phyloP scores from a whole-genome alignment of 2,329 filamentous ascomycete species.

The Fusarium sp. region DNA sequence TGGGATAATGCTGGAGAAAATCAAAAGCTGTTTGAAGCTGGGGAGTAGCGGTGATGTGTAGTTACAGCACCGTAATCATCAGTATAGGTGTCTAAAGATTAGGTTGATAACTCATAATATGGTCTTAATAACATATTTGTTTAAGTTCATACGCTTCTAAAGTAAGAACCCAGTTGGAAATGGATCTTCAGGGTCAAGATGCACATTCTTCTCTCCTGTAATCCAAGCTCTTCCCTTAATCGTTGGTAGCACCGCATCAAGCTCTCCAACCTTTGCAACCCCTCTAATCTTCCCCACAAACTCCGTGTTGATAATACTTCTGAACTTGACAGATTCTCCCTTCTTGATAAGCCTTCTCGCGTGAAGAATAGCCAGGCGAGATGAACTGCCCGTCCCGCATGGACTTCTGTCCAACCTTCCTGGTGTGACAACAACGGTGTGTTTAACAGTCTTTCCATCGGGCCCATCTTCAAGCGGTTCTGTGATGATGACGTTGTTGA shows the following conservation, averaged over 20 bases:
- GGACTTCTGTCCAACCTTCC: constrained; percentile 23
- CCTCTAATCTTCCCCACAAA: constrained; percentile 22
- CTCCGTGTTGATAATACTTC: constrained; percentile 23
- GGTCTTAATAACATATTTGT: background rate
- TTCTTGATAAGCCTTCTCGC: background rate
- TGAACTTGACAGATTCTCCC: constrained; percentile 17
- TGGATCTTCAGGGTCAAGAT: constrained; percentile 25
- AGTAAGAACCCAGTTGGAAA: constrained; percentile 4
- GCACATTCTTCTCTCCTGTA: constrained; percentile 23
- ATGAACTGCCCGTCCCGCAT: constrained; percentile 17
- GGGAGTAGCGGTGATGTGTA: no score
- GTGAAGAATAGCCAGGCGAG: constrained; percentile 13
- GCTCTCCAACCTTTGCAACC: constrained; percentile 1
- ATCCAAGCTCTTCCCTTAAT: constrained; percentile 23
- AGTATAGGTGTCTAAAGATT: no score
- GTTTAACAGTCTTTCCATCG: constrained; percentile 12
- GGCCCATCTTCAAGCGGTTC: constrained; percentile 32
- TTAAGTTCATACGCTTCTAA: background rate
- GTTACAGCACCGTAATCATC: no score
- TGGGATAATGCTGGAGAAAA: no score
- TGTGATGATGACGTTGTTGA: constrained; percentile 57
- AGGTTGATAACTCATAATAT: no score
- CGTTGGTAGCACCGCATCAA: constrained; percentile 18
- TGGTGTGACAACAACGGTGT: constrained; percentile 17
- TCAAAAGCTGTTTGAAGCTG: no score